A percentile compares a stretch with the other conserved stretches of the same genome.
Conservation (phyloP, 371 early-diverging fungal genomes). For the Rhizopus sp. region DNA sequence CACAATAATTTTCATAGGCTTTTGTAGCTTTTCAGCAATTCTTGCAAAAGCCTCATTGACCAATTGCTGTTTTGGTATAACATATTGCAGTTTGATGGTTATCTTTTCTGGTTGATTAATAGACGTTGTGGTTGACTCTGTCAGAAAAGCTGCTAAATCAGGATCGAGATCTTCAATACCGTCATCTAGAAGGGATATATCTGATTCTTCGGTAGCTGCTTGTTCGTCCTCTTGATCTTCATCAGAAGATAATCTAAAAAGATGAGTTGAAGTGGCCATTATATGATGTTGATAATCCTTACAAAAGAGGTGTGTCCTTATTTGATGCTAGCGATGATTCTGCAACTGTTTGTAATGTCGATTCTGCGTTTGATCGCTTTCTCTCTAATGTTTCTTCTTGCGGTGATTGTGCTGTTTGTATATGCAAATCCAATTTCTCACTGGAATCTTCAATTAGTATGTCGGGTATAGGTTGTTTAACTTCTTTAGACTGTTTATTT, state of each 20-base stretch:
- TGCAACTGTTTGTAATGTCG: no score
- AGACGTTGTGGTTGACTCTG: background rate
- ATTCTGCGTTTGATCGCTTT: no score
- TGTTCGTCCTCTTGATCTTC: background rate
- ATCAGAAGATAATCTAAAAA: background rate
- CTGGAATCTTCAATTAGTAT: no score
- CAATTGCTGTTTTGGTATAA: constrained; percentile 6
- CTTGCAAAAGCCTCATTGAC: background rate
- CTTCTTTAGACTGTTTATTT: background rate
- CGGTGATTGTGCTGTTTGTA: no score
- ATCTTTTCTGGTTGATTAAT: constrained; percentile 29
- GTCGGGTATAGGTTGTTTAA: no score
- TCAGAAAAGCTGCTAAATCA: constrained; percentile 25
- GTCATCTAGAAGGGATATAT: background rate
- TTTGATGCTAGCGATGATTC: no score
- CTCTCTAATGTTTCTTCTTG: no score
- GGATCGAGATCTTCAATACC: constrained; percentile 43
- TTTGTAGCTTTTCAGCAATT: constrained; percentile 14
- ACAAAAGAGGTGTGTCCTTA: no score
- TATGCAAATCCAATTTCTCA: no score
- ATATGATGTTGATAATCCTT: no score
- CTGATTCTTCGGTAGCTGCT: no score
- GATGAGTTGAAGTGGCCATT: no score
- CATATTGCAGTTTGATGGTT: constrained; percentile 32
- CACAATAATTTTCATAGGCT: constrained; percentile 36